Evolutionary conservation across 2,329 filamentous ascomycete genomes (phyloP).

Genomic region (Ceratocystis eucalypticola): DNA sequence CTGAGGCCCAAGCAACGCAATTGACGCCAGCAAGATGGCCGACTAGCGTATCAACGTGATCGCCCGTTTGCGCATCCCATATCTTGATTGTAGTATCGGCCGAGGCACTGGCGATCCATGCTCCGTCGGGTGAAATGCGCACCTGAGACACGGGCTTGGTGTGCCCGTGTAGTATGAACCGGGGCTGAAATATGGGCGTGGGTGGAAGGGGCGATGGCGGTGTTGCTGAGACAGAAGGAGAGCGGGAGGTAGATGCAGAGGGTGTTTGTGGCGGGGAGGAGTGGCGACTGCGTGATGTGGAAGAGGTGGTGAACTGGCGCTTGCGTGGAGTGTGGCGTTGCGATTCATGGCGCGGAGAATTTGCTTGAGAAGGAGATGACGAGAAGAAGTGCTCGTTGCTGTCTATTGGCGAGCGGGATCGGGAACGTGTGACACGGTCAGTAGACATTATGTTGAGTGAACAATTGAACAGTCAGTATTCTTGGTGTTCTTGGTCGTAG

Average conservation of each 20-base stretch:
- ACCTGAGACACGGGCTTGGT: slow-evolving; percentile 67
- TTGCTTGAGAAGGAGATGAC: slow-evolving; percentile 28
- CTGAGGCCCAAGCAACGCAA: slow-evolving; percentile 85
- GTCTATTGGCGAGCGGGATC: slow-evolving; percentile 26
- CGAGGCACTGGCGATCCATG: slow-evolving; percentile 78
- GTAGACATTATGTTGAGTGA: not conserved
- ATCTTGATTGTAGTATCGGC: slow-evolving; percentile 85
- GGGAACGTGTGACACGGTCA: slow-evolving; percentile 24
- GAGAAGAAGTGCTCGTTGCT: slow-evolving; percentile 28
- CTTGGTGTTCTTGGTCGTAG: slow-evolving; percentile 25
- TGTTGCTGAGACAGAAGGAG: slow-evolving; percentile 25
- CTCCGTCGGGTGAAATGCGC: slow-evolving; percentile 80
- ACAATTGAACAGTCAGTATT: slow-evolving; percentile 18
- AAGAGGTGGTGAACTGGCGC: slow-evolving; percentile 26
- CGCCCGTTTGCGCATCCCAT: slow-evolving; percentile 69
- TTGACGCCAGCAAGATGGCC: slow-evolving; percentile 89
- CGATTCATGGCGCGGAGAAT: slow-evolving; percentile 19
- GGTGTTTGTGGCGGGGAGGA: slow-evolving; percentile 26
- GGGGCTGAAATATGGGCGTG: slow-evolving; percentile 55
- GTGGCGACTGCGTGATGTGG: slow-evolving; percentile 22
- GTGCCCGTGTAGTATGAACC: slow-evolving; percentile 64
- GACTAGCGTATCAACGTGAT: slow-evolving; percentile 74
- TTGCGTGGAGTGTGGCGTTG: slow-evolving; percentile 23
- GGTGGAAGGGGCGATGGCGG: slow-evolving; percentile 41
- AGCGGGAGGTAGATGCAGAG: slow-evolving; percentile 27